Evolutionary conservation across 306 rosid genomes (phyloP).

Genomic region (Citrullus mucosospermus): DNA sequence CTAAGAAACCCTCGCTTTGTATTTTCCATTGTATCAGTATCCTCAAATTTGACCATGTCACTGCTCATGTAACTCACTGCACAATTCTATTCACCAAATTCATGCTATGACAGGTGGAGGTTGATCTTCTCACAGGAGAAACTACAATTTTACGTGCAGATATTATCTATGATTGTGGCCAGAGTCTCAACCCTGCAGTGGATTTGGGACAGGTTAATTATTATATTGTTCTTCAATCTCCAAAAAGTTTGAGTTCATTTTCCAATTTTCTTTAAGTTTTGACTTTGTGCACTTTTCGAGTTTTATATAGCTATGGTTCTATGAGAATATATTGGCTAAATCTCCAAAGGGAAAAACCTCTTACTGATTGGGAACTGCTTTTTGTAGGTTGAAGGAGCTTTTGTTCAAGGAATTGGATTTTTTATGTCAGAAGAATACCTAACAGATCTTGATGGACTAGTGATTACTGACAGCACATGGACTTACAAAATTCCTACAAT

Average conservation of each 20-base stretch:
- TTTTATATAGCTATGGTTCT: constrained; percentile 1
- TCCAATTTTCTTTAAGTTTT: neutral
- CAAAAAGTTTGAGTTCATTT: neutral
- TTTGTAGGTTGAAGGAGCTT: constrained; percentile 92
- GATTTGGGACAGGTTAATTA: constrained; percentile 88
- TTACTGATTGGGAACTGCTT: neutral
- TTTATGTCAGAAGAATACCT: constrained; percentile 81
- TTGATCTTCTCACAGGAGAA: constrained; percentile 71
- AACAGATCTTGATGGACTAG: constrained; percentile 49
- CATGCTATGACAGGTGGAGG: constrained; percentile 58
- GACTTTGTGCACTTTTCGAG: neutral
- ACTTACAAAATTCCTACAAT: constrained; percentile 76
- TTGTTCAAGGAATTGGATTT: constrained; percentile 89
- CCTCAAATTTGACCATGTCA: neutral
- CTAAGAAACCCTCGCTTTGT: neutral
- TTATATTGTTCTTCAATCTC: neutral
- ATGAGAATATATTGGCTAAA: neutral
- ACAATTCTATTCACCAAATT: neutral
- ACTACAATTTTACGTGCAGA: constrained; percentile 63
- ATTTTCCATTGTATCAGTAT: neutral
- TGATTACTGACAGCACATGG: constrained; percentile 70
- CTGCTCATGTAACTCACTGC: neutral
- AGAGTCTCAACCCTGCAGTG: constrained; percentile 93
- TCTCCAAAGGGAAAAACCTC: neutral
- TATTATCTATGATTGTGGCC: constrained; percentile 88